phyloP scores from a whole-genome alignment of 345 rosid species.

The Toxicodendron radicans region DNA sequence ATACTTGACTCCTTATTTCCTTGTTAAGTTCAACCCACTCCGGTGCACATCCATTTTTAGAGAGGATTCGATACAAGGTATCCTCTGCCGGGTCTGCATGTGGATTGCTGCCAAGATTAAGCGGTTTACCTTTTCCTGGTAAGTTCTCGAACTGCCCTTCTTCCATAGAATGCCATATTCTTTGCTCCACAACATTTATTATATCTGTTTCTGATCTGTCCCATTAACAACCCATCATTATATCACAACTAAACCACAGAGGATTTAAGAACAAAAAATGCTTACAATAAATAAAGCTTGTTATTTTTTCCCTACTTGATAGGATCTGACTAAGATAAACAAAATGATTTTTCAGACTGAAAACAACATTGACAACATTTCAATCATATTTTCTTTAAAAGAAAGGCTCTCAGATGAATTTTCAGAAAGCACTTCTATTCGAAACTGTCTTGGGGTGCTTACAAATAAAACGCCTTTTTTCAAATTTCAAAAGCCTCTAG shows the following conservation, averaged over 20 bases:
- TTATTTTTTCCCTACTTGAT: too few relatives aligned
- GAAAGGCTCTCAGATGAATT: not conserved
- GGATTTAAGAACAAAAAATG: not conserved
- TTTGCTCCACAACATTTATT: slow-evolving; percentile 76
- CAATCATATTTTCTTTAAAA: too few relatives aligned
- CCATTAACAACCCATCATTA: slow-evolving; percentile 1
- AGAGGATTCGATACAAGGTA: slow-evolving; percentile 76
- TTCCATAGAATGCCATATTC: slow-evolving; percentile 97
- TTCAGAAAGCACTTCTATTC: not conserved
- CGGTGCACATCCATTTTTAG: slow-evolving; percentile 81
- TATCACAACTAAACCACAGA: not conserved
- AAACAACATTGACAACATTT: too few relatives aligned
- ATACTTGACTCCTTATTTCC: slow-evolving; percentile 57
- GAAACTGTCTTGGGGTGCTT: not conserved
- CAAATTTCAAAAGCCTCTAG: not conserved
- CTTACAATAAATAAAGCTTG: not conserved
- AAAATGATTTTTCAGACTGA: too few relatives aligned
- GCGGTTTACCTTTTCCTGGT: slow-evolving; percentile 91
- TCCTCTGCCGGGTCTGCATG: slow-evolving; percentile 92
- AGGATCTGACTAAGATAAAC: too few relatives aligned
- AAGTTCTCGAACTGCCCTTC: slow-evolving; percentile 94
- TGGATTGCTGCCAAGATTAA: slow-evolving; percentile 62
- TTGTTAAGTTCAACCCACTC: slow-evolving; percentile 96
- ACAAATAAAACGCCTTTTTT: not conserved
- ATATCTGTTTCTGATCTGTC: slow-evolving; percentile 91